Conservation (phyloP, 371 early-diverging fungal genomes). For the Rhizomucor miehei region DNA sequence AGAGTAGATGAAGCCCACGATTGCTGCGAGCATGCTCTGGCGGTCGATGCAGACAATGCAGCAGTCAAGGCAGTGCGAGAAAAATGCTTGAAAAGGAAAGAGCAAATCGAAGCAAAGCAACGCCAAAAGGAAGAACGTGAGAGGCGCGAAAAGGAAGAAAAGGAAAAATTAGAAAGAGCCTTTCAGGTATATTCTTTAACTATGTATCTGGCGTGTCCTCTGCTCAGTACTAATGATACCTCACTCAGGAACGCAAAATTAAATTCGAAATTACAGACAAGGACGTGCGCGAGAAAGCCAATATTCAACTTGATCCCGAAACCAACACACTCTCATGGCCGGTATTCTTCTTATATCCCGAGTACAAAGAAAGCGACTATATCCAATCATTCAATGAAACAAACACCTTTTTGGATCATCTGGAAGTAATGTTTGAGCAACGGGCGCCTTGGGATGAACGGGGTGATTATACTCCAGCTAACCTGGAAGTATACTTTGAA, state of each 20-base stretch:
- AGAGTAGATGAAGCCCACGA: constrained; percentile 82
- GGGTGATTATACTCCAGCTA: constrained; percentile 63
- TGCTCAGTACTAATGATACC: too few relatives aligned
- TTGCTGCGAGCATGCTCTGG: constrained; percentile 72
- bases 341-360: constrained; percentile 93
- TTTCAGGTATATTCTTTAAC: constrained; percentile 36
- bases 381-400: constrained; percentile 85
- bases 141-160: constrained; percentile 43
- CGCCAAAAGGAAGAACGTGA: constrained; percentile 46
- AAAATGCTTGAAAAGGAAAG: constrained; percentile 43
- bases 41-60: constrained; percentile 70
- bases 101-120: constrained; percentile 36
- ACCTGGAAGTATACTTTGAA: constrained; percentile 81
- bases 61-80: constrained; percentile 48
- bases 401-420: constrained; percentile 79
- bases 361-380: constrained; percentile 88
- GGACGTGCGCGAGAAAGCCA: constrained; percentile 40
- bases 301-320: constrained; percentile 65
- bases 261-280: constrained; percentile 44
- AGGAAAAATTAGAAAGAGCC: constrained; percentile 40
- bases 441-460: constrained; percentile 82
- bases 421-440: constrained; percentile 81
- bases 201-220: too few relatives aligned
- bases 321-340: constrained; percentile 78
- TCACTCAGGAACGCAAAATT: constrained; percentile 53